Percentiles rank a stretch among this genome's conserved stretches.
phyloP scores from a whole-genome alignment of 768 basidiomycete genomes.

The Plicaturopsis crispa region DNA sequence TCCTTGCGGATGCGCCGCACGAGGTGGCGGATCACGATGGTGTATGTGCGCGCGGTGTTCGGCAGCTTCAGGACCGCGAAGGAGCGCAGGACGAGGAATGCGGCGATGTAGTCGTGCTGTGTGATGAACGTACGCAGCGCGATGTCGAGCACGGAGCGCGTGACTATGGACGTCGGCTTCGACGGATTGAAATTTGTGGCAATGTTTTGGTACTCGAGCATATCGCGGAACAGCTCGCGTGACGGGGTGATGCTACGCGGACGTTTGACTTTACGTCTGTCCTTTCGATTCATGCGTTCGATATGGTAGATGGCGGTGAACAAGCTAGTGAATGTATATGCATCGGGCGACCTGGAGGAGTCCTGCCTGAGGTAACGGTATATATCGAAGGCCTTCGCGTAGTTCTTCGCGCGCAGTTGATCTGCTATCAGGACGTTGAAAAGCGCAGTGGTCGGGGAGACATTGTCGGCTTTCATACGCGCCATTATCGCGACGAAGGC shows the following conservation, averaged over 20 bases:
- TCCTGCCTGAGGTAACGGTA: conserved; percentile 32
- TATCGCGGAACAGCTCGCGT: conserved; percentile 36
- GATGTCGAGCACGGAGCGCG: conserved; percentile 28
- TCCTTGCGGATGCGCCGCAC: no score
- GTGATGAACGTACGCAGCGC: conserved; percentile 38
- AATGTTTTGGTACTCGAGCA: conserved; percentile 25
- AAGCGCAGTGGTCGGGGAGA: conserved; percentile 29
- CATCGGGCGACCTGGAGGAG: conserved; percentile 30
- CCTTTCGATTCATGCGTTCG: conserved; percentile 15
- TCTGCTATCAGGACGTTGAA: conserved; percentile 42
- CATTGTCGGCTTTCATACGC: conserved; percentile 28
- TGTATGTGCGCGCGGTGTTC: conserved; percentile 30
- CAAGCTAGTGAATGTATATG: conserved; percentile 34
- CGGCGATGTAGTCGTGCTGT: conserved; percentile 39
- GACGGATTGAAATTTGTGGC: no score
- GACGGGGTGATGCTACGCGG: conserved; percentile 22
- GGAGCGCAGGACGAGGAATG: conserved; percentile 29
- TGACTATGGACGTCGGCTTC: conserved; percentile 17
- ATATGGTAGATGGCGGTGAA: conserved; percentile 24
- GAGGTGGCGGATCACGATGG: conserved; percentile 30
- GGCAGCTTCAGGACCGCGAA: conserved; percentile 20
- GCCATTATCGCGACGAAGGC: conserved; percentile 28
- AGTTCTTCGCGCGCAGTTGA: conserved; percentile 23
- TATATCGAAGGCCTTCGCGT: conserved; percentile 31
- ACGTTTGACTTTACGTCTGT: no score